Evolutionary conservation across 2,329 filamentous ascomycete genomes (phyloP).

Genomic region (Aspergillus fructus): DNA sequence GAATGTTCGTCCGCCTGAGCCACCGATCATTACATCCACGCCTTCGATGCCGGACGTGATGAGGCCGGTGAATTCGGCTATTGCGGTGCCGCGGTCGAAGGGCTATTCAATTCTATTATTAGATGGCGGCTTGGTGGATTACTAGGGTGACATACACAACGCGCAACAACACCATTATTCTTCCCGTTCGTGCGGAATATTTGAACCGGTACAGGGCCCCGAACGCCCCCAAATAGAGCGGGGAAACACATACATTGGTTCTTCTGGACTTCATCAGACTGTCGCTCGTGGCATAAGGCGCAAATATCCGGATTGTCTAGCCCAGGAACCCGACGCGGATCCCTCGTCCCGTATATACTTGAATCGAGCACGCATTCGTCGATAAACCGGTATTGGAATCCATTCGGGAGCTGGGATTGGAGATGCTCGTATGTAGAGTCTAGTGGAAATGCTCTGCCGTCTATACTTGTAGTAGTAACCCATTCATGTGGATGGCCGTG

Average conservation of each 20-base stretch:
- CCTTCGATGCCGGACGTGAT: conserved; percentile 54
- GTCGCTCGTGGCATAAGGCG: conserved; percentile 47
- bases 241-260: conserved; percentile 57
- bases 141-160: conserved; percentile 9
- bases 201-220: conserved; percentile 48
- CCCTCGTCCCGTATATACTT: conserved; percentile 49
- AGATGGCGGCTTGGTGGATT: background rate
- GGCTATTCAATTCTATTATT: conserved; percentile 18
- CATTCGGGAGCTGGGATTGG: conserved; percentile 17
- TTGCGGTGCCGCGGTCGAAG: conserved; percentile 53
- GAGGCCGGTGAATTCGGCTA: conserved; percentile 58
- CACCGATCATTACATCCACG: conserved; percentile 56
- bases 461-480: conserved; percentile 17
- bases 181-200: conserved; percentile 55
- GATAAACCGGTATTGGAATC: conserved; percentile 25
- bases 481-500: conserved; percentile 27
- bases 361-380: conserved; percentile 53
- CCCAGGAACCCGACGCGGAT: conserved; percentile 47
- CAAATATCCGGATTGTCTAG: conserved; percentile 39
- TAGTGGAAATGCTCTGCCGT: conserved; percentile 13
- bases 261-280: conserved; percentile 50
- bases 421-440: conserved; percentile 22
- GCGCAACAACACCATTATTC: conserved; percentile 52
- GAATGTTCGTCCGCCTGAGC: conserved; percentile 41
- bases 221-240: conserved; percentile 50